phyloP scores from a whole-genome alignment of 1,284 basidiomycete species.

The Apiotrichum porosum region DNA sequence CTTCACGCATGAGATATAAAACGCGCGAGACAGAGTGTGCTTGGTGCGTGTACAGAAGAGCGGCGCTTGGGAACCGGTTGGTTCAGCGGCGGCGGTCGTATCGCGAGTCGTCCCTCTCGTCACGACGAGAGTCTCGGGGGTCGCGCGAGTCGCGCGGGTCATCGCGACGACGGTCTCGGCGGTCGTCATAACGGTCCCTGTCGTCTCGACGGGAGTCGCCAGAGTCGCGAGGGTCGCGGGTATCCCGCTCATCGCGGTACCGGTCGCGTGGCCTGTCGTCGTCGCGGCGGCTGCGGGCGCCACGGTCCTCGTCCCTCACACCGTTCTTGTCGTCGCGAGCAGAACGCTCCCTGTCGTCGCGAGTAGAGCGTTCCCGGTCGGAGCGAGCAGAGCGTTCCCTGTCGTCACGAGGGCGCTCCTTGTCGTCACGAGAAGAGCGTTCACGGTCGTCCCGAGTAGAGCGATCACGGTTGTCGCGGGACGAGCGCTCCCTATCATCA shows the following conservation, averaged over 20 bases:
- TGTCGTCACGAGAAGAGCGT: background rate
- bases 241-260: background rate
- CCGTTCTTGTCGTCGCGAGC: too few relatives aligned
- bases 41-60: too few relatives aligned
- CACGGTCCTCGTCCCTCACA: background rate
- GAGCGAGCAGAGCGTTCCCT: background rate
- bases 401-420: background rate
- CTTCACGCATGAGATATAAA: too few relatives aligned
- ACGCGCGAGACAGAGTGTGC: too few relatives aligned
- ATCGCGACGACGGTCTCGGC: background rate
- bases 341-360: constrained; percentile 5
- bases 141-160: constrained; percentile 3
- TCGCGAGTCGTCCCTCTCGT: background rate
- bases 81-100: background rate
- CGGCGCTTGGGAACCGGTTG: too few relatives aligned
- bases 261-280: background rate
- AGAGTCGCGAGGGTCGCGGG: constrained; percentile 6
- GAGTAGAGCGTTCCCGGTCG: too few relatives aligned
- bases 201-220: background rate
- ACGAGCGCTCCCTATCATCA: constrained; percentile 1
- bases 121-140: background rate
- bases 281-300: background rate
- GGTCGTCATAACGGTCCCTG: background rate
- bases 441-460: background rate
- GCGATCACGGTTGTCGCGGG: background rate